Base-by-base conservation (phyloP, 805 yeast genomes). In the Wickerhamomyces bovis region DNA sequence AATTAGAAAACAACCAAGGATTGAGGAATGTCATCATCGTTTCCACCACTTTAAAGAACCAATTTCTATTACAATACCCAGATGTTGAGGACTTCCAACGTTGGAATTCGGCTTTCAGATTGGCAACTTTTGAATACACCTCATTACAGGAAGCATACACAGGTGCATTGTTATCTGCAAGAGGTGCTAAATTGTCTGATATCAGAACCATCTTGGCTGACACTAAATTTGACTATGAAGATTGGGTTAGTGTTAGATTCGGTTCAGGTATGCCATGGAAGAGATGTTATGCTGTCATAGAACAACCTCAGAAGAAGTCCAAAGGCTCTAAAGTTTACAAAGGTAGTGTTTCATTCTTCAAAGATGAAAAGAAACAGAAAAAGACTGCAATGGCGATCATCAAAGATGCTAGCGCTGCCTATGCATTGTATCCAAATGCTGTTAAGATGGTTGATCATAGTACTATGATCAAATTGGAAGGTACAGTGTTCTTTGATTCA, bases 231-330 rank as follows among this genome's bases (percentile, higher is more conserved):
- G 80, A 78, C 49, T 94, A 89, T 60, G 96, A 88, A 64, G 97
- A 90, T 58, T 92, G 97, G 97, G 89, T 85, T 39, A 78, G 89
- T 62, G 95, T 94, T 16, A 75, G 98, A 53, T 94, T 92, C 65
- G 98, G 99, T 18, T 78, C 94, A 10, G 99, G 99, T 21, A 88
- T 89, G 95, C 96, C 97, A 1, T 94, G 97, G 97, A 86, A 83
- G 61, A 76, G 95, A 49, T 92, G 97, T 61, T 94, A 78, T 70
- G 92, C 96, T 3, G 96, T 90, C 11, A 77, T 92, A 47, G 86
- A 85, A 54, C 90, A 90, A 54, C 69, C 89, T 56, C 53, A 70
- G 35, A 60, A 74, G 57, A 81, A 64, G 53, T 67, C 64, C 51
- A 70, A 58, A 70, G 61, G 67, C 58, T 62, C 77, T 67, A 64